Percentiles rank a stretch among this genome's conserved stretches.
Evolutionary conservation across 208 protist species (phyloP).

Genomic region (Angomonas ambiguus): DNA sequence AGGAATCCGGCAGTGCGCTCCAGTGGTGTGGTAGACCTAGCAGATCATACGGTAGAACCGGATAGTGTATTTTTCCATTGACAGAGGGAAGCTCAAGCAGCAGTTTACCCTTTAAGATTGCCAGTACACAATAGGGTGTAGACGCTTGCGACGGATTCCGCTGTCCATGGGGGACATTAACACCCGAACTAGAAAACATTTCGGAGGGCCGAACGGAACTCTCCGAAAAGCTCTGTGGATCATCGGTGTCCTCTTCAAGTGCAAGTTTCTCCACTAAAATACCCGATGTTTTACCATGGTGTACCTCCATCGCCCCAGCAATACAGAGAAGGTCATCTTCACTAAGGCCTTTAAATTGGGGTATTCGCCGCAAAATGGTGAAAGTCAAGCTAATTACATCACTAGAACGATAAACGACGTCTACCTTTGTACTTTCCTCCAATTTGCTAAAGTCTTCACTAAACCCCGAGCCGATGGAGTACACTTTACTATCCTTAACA

Average conservation of each 20-base stretch:
- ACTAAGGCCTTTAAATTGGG: constrained; percentile 29
- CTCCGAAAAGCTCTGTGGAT: background rate
- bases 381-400: constrained; percentile 39
- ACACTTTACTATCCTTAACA: background rate
- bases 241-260: background rate
- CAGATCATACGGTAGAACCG: constrained; percentile 46
- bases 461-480: background rate
- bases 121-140: constrained; percentile 6
- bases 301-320: constrained; percentile 40
- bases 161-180: no score
- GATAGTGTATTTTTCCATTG: constrained; percentile 28
- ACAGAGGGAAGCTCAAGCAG: constrained; percentile 23
- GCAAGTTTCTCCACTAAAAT: constrained; percentile 8
- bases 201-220: background rate
- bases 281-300: constrained; percentile 17
- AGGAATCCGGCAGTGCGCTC: constrained; percentile 38
- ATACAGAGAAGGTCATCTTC: constrained; percentile 59
- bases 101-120: constrained; percentile 17
- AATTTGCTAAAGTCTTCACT: constrained; percentile 33
- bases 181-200: background rate
- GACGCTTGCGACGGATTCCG: no score
- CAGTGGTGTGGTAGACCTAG: constrained; percentile 46
- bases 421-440: constrained; percentile 43
- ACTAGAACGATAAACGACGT: constrained; percentile 50
- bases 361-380: constrained; percentile 38